Percentiles rank a stretch among this genome's conserved stretches.
Conservation (phyloP, 1,284 basidiomycete genomes). For the Fomitiporia mediterranea region DNA sequence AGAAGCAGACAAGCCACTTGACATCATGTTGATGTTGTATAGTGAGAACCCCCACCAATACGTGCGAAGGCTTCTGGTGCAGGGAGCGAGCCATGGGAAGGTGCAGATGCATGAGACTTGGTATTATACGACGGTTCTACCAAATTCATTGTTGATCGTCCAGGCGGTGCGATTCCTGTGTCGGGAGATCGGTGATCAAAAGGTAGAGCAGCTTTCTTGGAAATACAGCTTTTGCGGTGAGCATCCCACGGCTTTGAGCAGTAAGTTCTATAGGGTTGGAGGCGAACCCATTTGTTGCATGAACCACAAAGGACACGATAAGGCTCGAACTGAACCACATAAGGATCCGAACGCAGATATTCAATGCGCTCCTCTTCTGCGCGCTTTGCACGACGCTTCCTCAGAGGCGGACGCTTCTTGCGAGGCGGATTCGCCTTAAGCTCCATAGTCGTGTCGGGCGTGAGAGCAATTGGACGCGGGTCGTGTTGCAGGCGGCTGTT, state of each 20-base stretch:
- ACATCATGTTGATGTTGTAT: constrained; percentile 8
- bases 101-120: not conserved
- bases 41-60: not conserved
- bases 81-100: constrained; percentile 5
- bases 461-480: constrained; percentile 35
- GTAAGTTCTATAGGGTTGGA: constrained; percentile 75
- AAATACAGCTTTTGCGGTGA: constrained; percentile 68
- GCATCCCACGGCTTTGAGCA: constrained; percentile 82
- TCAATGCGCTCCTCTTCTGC: constrained; percentile 74
- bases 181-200: not conserved
- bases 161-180: too few species aligned
- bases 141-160: too few species aligned
- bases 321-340: constrained; percentile 70
- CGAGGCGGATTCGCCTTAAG: constrained; percentile 38
- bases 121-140: too few species aligned
- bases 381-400: constrained; percentile 67
- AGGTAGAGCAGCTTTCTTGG: constrained; percentile 45
- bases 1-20: not conserved
- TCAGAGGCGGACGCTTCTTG: too few species aligned
- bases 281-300: constrained; percentile 77
- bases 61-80: not conserved
- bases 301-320: constrained; percentile 71
- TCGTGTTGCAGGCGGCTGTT: constrained; percentile 24
- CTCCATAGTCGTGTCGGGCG: constrained; percentile 37
- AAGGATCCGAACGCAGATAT: constrained; percentile 65